phyloP scores from a whole-genome alignment of 495 filamentous ascomycete genomes.

The Aspergillus sparsus region DNA sequence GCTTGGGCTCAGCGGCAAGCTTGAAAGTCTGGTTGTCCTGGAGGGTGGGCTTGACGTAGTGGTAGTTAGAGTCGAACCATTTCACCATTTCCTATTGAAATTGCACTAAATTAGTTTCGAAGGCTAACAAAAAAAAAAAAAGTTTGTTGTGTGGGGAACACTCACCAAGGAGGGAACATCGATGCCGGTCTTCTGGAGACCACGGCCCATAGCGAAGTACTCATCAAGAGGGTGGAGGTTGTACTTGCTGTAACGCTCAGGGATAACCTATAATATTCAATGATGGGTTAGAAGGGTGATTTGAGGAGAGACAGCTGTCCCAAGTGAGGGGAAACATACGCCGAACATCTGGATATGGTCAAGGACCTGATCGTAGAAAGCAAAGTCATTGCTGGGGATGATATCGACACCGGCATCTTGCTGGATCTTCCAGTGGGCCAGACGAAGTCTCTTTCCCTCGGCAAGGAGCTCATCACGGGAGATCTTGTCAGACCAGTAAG shows the following conservation, averaged over 20 bases:
- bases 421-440: slow-evolving; percentile 98
- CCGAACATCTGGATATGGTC: slow-evolving; percentile 99
- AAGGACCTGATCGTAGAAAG: slow-evolving; percentile 97
- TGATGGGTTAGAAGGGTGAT: neutral
- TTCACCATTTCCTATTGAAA: slow-evolving; percentile 88
- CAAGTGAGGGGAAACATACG: slow-evolving; percentile 52
- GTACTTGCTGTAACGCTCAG: slow-evolving; percentile 85
- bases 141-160: slow-evolving; percentile 3
- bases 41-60: slow-evolving; percentile 98
- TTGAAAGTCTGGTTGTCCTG: slow-evolving; percentile 95
- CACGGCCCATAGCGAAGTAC: slow-evolving; percentile 99
- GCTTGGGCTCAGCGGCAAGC: slow-evolving; percentile 83
- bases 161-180: slow-evolving; percentile 83
- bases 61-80: slow-evolving; percentile 99
- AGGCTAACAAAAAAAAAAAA: too few relatives aligned
- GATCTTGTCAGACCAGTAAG: slow-evolving; percentile 94
- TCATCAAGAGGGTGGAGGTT: slow-evolving; percentile 85
- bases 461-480: slow-evolving; percentile 81
- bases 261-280: slow-evolving; percentile 62
- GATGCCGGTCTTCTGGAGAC: slow-evolving; percentile 84
- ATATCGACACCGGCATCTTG: slow-evolving; percentile 94
- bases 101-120: slow-evolving; percentile 1
- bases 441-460: slow-evolving; percentile 94
- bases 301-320: neutral
- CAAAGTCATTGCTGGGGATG: slow-evolving; percentile 99